These are phyloP conservation scores for Prunus padus DNA, from an alignment of 306 rosid genomes.

Conservation along the genomic window DNA sequence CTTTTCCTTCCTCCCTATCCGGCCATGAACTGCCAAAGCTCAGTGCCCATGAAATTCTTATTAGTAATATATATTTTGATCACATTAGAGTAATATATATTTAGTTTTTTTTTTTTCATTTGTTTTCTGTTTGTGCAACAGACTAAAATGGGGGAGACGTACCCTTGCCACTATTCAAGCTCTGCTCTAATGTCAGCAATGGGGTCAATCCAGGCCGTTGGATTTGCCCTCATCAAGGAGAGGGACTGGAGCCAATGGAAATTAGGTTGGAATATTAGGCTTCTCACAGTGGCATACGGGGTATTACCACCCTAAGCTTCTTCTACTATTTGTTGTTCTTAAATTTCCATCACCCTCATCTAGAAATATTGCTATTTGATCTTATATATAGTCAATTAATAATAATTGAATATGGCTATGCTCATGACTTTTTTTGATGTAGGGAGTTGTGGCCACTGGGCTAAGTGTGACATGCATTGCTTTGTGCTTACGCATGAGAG, in stretches of 20 bases:
- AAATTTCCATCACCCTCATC: background rate
- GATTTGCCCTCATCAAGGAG: slow-evolving; percentile 46
- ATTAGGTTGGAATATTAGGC: slow-evolving; percentile 61
- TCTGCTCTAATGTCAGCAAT: slow-evolving; percentile 56
- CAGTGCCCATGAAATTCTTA: too few relatives aligned
- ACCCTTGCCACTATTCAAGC: slow-evolving; percentile 55
- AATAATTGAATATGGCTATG: background rate
- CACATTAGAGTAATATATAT: background rate
- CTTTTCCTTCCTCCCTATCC: too few relatives aligned
- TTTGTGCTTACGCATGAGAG: slow-evolving; percentile 45
- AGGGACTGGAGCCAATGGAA: slow-evolving; percentile 67
- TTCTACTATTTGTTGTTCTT: background rate
- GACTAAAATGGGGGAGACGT: slow-evolving; percentile 59
- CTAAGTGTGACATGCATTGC: slow-evolving; percentile 21
- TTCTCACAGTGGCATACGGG: slow-evolving; percentile 52
- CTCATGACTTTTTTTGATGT: background rate
- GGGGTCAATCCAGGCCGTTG: slow-evolving; percentile 52
- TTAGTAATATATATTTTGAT: background rate
- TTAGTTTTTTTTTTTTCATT: background rate
- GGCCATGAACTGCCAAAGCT: too few relatives aligned
- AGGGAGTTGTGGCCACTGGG: slow-evolving; percentile 58
- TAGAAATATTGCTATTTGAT: background rate
- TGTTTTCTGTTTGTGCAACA: slow-evolving; percentile 3
- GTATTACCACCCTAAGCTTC: slow-evolving; percentile 25
- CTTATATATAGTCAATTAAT: background rate